These are phyloP conservation scores for Boletus pseudo-olivaceus DNA, from an alignment of 768 basidiomycete genomes.

Conservation along the genomic window DNA sequence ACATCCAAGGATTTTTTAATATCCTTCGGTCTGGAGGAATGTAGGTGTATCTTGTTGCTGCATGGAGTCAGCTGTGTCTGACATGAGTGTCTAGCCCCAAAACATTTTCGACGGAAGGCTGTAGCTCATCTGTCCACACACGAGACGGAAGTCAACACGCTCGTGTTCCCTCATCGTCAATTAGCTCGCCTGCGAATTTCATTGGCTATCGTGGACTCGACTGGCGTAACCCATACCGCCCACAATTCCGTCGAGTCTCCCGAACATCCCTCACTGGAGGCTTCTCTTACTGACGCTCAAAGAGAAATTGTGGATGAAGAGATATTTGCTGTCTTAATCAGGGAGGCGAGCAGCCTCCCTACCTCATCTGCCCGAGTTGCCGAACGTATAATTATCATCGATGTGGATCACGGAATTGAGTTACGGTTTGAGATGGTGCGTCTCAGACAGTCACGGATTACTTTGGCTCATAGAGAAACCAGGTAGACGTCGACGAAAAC, in stretches of 20 bases:
- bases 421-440: conserved; percentile 72
- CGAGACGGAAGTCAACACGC: conserved; percentile 38
- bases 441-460: conserved; percentile 3
- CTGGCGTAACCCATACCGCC: conserved; percentile 33
- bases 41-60: conserved; percentile 41
- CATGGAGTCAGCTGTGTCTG: background rate
- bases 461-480: conserved; percentile 4
- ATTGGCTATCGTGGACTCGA: conserved; percentile 35
- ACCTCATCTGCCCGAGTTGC: conserved; percentile 76
- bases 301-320: conserved; percentile 77
- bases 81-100: conserved; percentile 47
- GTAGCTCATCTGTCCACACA: conserved; percentile 63
- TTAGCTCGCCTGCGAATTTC: conserved; percentile 61
- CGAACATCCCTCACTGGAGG: conserved; percentile 43
- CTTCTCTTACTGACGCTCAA: conserved; percentile 55
- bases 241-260: conserved; percentile 35
- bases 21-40: conserved; percentile 78
- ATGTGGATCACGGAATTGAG: conserved; percentile 68
- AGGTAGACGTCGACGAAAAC: conserved; percentile 35
- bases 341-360: conserved; percentile 72
- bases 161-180: conserved; percentile 66
- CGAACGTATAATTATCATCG: conserved; percentile 72
- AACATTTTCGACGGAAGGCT: conserved; percentile 61
- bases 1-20: conserved; percentile 80
- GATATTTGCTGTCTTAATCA: conserved; percentile 69